Base-by-base conservation (phyloP, 2,329 filamentous ascomycete genomes). In the Pseudogymnoascus sp. region DNA sequence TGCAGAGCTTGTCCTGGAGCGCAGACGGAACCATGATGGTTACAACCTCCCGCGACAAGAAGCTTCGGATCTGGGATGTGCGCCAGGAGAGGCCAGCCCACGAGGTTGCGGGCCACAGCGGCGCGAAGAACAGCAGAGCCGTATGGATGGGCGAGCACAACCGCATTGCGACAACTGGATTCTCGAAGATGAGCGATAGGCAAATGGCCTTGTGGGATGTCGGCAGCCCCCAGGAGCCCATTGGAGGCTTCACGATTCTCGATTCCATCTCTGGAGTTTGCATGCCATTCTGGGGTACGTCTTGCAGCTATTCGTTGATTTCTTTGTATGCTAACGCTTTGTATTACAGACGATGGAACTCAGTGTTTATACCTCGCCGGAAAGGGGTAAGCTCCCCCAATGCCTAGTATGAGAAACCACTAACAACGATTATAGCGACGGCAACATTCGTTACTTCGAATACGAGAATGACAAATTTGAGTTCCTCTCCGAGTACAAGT, bases 391-490 rank as follows among this genome's bases (percentile, higher is more conserved):
- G 89, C 78, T 36, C 2, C 42, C 11, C 23, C 7, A 4, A 33
- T 17, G 15, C 23, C 23, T 57, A 19, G 50, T 31, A 8, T 8
- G 8, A 9, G 15, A n/a, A 53, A 50, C 17, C 62, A 63, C 67
- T 69, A 66, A 68, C 44, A 15, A 8, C 44, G 13, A 8, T 10
- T 31, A 15, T 67, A 95, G 91, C 77, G 95, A 99, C 74, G 95
- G 95, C 73, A 99, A 99, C 78, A 99, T 99, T 74, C 93, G 95
- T 68, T 99, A 99, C 82, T 99, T 90, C 76, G 95, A 99, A 78
- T 96, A 96, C 73, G 90, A 96, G 74, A 96, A 97, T 78, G 93
- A 97, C 82, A 97, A 97, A 78, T 97, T 99, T 74, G 93, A 99
- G 78, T 96, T 90, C 77, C 80, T 99, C 63, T 96, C 92, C 67